Conservation (phyloP, 768 basidiomycete genomes). For the Phlebiopsis gigantea region DNA sequence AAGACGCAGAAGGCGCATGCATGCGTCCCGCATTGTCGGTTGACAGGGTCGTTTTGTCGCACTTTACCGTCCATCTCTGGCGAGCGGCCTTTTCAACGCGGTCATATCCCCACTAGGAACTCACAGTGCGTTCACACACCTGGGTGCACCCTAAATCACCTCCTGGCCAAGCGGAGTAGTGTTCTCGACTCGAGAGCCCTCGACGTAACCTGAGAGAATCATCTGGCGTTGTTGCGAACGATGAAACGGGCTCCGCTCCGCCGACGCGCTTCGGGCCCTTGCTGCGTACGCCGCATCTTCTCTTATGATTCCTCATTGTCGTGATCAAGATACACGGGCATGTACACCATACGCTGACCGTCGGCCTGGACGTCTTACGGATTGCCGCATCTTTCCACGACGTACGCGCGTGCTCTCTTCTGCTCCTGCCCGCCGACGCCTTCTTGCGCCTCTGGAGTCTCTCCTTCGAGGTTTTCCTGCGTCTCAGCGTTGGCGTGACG, state of each 20-base stretch:
- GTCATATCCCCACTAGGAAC: neutral
- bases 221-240: neutral
- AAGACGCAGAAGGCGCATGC: neutral
- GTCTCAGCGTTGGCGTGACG: neutral
- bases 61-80: neutral
- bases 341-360: neutral
- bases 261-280: neutral
- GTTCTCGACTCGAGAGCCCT: neutral
- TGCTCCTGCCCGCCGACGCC: constrained; percentile 93
- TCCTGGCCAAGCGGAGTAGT: neutral
- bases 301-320: neutral
- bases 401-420: constrained; percentile 69
- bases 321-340: neutral
- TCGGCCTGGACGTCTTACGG: constrained; percentile 27
- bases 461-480: constrained; percentile 78
- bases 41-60: neutral
- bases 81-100: neutral
- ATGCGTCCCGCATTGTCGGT: neutral
- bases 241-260: neutral
- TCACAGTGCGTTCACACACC: neutral
- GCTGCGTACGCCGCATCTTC: neutral
- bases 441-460: constrained; percentile 82
- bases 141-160: neutral
- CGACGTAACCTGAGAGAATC: neutral
- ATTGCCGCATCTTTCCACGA: constrained; percentile 67